phyloP scores from a whole-genome alignment of 139 green algal species.

The Chlamydomonas incerta region DNA sequence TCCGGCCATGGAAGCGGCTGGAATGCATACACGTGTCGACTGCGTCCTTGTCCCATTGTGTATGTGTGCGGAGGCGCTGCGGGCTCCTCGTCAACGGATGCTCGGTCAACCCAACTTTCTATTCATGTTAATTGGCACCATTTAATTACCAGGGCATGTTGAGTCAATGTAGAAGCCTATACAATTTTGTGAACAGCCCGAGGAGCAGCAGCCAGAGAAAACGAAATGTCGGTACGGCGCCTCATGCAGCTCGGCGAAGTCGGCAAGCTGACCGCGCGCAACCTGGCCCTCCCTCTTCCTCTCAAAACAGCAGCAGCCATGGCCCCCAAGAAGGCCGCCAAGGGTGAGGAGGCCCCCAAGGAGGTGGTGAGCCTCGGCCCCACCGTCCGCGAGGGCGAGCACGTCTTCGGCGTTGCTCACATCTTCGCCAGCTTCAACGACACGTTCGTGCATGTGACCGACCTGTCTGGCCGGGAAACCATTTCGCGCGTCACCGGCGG shows the following conservation, averaged over 20 bases:
- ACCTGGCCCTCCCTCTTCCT: not conserved
- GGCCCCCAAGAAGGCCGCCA: constrained; percentile 66
- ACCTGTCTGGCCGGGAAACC: constrained; percentile 99
- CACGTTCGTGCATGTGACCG: constrained; percentile 99
- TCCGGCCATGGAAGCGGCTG: constrained; percentile 41
- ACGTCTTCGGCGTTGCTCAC: constrained; percentile 98
- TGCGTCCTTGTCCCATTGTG: no score
- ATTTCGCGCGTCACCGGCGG: constrained; percentile 96
- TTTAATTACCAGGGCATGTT: no score
- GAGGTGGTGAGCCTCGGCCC: constrained; percentile 87
- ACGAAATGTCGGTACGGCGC: no score
- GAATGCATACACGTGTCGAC: constrained; percentile 9
- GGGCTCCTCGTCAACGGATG: no score
- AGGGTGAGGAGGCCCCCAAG: constrained; percentile 42
- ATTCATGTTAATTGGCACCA: no score
- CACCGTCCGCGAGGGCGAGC: constrained; percentile 92
- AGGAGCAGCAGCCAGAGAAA: no score
- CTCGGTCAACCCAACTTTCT: no score
- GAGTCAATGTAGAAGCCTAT: no score
- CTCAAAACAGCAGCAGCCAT: constrained; percentile 47
- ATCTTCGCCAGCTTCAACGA: constrained; percentile 99
- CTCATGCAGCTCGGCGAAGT: no score
- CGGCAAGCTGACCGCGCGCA: no score
- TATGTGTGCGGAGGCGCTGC: no score
- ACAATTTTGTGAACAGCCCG: no score